Conservation (phyloP, 1,139 yeast genomes). For the Candida dubliniensis region DNA sequence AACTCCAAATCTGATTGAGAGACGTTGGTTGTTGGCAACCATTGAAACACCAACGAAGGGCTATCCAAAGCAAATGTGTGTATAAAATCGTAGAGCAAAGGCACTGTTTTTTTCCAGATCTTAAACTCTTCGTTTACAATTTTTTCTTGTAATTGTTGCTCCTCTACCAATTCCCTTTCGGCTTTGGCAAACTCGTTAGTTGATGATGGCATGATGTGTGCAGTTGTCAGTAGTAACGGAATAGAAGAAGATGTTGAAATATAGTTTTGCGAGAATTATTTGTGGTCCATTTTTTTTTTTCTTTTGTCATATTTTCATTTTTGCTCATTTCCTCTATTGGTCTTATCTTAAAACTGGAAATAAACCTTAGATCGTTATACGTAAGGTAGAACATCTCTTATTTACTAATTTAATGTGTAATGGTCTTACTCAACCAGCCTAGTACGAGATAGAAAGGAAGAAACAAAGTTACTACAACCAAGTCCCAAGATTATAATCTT, state of each 20-base stretch:
- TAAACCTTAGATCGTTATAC: no score
- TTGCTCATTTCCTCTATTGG: no score
- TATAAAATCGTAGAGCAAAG: conserved; percentile 77
- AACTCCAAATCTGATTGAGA: conserved; percentile 37
- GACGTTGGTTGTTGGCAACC: conserved; percentile 41
- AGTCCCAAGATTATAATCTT: background rate
- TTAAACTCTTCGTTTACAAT: conserved; percentile 71
- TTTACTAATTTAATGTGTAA: no score
- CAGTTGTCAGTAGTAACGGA: background rate
- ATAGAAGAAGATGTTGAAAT: background rate
- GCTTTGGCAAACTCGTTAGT: conserved; percentile 21
- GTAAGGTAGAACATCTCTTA: no score
- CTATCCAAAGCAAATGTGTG: conserved; percentile 66
- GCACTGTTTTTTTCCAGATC: conserved; percentile 96
- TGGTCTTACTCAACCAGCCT: no score
- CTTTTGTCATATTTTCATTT: background rate
- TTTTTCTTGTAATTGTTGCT: conserved; percentile 52
- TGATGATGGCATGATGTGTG: conserved; percentile 8
- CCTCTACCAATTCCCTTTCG: conserved; percentile 37
- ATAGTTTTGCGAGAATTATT: background rate
- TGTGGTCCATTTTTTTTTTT: background rate
- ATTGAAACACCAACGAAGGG: conserved; percentile 56
- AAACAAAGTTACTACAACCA: no score
- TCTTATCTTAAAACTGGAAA: no score
- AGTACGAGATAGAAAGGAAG: no score